phyloP scores from a whole-genome alignment of 75 land plant species.

The Larix kaempferi region DNA sequence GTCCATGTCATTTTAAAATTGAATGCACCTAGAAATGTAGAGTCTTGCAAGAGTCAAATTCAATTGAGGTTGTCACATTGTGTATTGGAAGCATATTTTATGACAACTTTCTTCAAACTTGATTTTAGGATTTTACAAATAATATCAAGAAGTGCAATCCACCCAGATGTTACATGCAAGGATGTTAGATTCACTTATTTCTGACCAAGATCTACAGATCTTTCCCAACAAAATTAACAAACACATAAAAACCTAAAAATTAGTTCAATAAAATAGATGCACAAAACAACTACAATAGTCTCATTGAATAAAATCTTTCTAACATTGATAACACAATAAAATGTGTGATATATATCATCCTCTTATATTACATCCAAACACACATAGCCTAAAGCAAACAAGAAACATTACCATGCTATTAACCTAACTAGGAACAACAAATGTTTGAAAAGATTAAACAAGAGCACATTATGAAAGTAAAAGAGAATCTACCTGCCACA shows the following conservation, averaged over 20 bases:
- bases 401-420: neutral
- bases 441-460: neutral
- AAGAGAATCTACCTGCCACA: slow-evolving; percentile 71
- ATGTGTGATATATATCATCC: neutral
- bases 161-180: neutral
- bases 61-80: too few species aligned
- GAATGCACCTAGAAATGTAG: too few species aligned
- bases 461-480: too few species aligned
- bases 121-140: too few species aligned
- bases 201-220: neutral
- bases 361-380: neutral
- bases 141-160: too few species aligned
- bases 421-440: neutral
- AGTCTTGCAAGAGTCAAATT: too few species aligned
- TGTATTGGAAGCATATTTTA: too few species aligned
- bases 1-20: too few species aligned
- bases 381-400: neutral
- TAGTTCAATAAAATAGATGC: neutral
- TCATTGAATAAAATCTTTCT: neutral
- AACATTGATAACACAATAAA: neutral
- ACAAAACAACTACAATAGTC: neutral
- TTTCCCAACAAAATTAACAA: neutral
- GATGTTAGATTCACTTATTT: neutral
- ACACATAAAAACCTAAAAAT: neutral
- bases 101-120: too few species aligned